Base-by-base conservation (phyloP, 2,329 filamentous ascomycete genomes). In the Talaromyces sp. region DNA sequence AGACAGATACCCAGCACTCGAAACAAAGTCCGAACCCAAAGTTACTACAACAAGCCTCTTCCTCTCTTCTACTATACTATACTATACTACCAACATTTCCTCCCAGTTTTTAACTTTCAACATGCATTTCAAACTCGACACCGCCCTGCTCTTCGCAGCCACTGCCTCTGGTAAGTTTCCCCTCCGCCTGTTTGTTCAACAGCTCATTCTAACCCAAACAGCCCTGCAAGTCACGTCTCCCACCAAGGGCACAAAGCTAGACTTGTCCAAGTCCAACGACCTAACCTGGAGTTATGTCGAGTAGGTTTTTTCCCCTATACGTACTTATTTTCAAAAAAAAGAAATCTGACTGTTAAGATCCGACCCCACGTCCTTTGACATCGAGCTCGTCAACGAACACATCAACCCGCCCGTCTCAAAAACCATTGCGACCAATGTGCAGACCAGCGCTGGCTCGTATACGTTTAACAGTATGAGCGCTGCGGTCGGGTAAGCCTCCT, bases 351-450 rank as follows among this genome's bases (percentile, higher is more conserved):
- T 28, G 27, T 54, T 32, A 33, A 77, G 75, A 55, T 75, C 76
- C 49, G 79, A 81, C 59, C 75, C 77, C 0, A 57, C 68, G 3
- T 69, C 70, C 7, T 75, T 80, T 66, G 69, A 72, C 61, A 74
- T 81, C 65, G 67, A 75, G 49, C 69, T 80, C n/a, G 75, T 78
- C 67, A 77, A 80, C 61, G 68, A 75, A 58, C 69, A 70, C 63
- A 66, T 71, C 59, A 72, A 75, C 54, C 72, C 77, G 7, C 70
- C 70, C 2, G 66, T 73, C 9, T 63, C 68, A 27, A 68, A 71
- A 25, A 65, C 69, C 7, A 68, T 80, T 36, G 72, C 73, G 22
- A 64, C 69, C 19, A 68, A 72, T 52, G 71, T 79, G 33, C 70
- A 78, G 56, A 71, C 71, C 7, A 70, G 69, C 2, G 68, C 70